phyloP scores from a whole-genome alignment of 139 green algal species.

The Ettlia oleoabundans region DNA sequence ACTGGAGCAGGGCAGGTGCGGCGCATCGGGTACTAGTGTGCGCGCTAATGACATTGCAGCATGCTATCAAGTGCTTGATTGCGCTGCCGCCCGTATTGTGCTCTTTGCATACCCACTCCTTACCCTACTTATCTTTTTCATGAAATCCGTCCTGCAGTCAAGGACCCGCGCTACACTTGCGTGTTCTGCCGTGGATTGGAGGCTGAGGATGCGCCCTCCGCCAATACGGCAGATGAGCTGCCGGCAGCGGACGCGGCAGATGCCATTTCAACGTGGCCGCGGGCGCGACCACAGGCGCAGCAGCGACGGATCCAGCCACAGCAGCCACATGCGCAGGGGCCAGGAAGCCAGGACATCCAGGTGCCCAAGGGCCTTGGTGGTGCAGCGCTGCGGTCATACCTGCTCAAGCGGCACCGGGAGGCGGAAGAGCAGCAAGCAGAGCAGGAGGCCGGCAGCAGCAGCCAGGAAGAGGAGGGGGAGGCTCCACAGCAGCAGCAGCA shows the following conservation, averaged over 20 bases:
- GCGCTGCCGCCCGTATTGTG: too few species aligned
- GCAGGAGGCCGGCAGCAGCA: background rate
- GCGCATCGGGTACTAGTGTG: too few species aligned
- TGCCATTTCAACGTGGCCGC: background rate
- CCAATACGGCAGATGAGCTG: conserved; percentile 8
- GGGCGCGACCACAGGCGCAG: background rate
- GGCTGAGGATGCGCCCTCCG: conserved; percentile 12
- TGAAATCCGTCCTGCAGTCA: conserved; percentile 11
- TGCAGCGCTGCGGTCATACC: conserved; percentile 8
- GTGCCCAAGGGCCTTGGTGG: background rate
- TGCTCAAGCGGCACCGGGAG: background rate
- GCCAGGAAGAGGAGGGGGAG: background rate
- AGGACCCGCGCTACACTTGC: conserved; percentile 36
- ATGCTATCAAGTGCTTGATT: background rate
- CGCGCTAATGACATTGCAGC: background rate
- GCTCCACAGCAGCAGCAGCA: background rate
- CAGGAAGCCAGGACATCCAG: conserved; percentile 3
- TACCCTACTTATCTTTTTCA: too few species aligned
- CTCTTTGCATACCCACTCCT: too few species aligned
- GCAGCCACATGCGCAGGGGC: background rate
- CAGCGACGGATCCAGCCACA: background rate
- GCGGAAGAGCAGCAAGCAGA: conserved; percentile 8
- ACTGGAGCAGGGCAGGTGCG: conserved; percentile 42
- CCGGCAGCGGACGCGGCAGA: conserved; percentile 1
- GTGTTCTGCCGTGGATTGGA: conserved; percentile 44